These are phyloP conservation scores for Batrachochytrium dendrobatidis DNA, from an alignment of 371 early-diverging fungal genomes.

Conservation along the genomic window DNA sequence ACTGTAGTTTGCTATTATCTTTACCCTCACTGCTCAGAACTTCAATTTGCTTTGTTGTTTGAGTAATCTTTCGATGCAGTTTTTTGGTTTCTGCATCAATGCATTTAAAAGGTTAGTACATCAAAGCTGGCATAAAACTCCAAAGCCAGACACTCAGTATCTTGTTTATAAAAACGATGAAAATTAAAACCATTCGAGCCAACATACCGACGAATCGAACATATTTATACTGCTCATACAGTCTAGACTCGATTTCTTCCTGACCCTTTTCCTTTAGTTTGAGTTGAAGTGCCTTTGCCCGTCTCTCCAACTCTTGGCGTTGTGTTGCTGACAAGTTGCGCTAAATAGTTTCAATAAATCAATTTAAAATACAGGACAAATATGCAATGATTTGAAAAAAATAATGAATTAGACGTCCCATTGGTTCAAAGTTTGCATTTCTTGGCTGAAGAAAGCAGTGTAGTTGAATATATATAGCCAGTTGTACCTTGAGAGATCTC, in stretches of 20 bases:
- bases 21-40: not conserved
- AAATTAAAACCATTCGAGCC: not conserved
- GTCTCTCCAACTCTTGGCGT: slow-evolving; percentile 25
- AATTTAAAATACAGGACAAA: not conserved
- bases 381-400: not conserved
- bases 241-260: slow-evolving; percentile 17
- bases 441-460: not conserved
- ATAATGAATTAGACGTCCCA: not conserved
- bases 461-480: not conserved
- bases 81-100: slow-evolving; percentile 17
- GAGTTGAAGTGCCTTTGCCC: slow-evolving; percentile 22
- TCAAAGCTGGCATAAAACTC: no score
- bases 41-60: slow-evolving; percentile 4
- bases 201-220: slow-evolving; percentile 36
- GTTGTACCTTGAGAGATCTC: slow-evolving; percentile 13
- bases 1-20: slow-evolving; percentile 1
- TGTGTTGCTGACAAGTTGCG: slow-evolving; percentile 19
- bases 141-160: no score
- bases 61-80: slow-evolving; percentile 12
- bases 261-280: slow-evolving; percentile 11
- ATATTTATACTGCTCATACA: slow-evolving; percentile 32
- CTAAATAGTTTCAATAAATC: slow-evolving; percentile 5
- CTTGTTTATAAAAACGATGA: no score
- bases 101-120: no score
- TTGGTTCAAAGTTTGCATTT: not conserved